Percentiles rank a stretch among this genome's conserved stretches.
Conservation (phyloP, 2,329 filamentous ascomycete genomes). For the Neopestalotiopsis clavispora region DNA sequence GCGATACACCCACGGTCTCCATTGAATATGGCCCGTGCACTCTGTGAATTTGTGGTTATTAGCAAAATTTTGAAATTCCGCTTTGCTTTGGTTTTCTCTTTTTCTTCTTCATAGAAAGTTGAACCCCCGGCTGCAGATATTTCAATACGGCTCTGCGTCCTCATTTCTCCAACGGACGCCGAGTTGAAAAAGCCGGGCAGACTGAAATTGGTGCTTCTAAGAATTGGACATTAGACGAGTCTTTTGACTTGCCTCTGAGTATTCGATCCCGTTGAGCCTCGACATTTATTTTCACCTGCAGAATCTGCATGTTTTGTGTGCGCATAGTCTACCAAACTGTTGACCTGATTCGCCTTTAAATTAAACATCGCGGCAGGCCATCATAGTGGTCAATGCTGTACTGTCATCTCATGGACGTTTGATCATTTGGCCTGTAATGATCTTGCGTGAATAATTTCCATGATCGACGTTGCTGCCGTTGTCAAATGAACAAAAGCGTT, state of each 20-base stretch:
- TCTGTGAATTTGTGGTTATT: neutral
- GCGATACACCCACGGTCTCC: no score
- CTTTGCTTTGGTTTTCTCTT: conserved; percentile 10
- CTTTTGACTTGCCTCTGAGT: conserved; percentile 41
- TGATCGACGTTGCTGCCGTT: neutral
- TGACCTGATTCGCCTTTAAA: neutral
- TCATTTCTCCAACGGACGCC: conserved; percentile 44
- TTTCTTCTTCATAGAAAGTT: conserved; percentile 53
- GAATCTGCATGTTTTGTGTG: neutral
- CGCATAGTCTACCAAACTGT: neutral
- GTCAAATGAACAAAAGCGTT: neutral
- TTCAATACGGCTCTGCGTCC: conserved; percentile 52
- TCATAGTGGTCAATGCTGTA: neutral
- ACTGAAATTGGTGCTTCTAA: conserved; percentile 64
- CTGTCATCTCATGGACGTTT: neutral
- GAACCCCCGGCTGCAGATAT: conserved; percentile 59
- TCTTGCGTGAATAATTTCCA: neutral
- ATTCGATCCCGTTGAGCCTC: conserved; percentile 69
- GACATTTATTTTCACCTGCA: conserved; percentile 46
- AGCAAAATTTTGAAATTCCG: conserved; percentile 11
- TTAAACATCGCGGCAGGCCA: no score
- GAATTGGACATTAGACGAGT: conserved; percentile 64
- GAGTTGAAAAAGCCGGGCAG: conserved; percentile 66
- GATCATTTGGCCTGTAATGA: neutral
- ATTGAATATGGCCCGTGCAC: conserved; percentile 3